These are phyloP conservation scores for Leccinum rimulosum DNA, from an alignment of 768 basidiomycete species.

Conservation along the genomic window DNA sequence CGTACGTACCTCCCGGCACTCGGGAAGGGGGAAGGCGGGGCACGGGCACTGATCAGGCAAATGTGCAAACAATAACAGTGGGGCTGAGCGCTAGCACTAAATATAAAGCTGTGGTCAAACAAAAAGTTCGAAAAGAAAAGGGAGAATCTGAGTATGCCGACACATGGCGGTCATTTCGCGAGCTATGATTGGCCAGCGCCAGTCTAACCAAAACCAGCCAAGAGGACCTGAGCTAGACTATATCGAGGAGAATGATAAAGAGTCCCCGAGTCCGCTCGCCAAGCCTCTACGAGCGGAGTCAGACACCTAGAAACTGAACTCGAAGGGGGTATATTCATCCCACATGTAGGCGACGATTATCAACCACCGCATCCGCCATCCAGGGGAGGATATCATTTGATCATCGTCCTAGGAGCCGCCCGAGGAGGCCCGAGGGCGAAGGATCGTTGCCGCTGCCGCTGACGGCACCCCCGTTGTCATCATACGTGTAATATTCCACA, in stretches of 20 bases:
- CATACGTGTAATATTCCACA: background rate
- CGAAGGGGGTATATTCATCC: background rate
- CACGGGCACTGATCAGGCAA: background rate
- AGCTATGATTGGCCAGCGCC: background rate
- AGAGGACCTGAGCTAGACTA: background rate
- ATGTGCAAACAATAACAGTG: background rate
- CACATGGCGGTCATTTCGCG: background rate
- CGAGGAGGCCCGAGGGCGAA: conserved; percentile 19
- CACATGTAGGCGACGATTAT: background rate
- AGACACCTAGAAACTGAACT: too few species aligned
- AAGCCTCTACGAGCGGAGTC: too few species aligned
- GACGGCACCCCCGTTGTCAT: background rate
- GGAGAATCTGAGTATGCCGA: too few species aligned
- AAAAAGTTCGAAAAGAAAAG: background rate
- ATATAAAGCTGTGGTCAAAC: background rate
- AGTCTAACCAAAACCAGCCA: background rate
- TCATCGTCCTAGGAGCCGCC: conserved; percentile 23
- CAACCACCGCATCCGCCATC: background rate
- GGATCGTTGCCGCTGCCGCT: background rate
- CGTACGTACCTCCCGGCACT: background rate
- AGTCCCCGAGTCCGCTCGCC: background rate
- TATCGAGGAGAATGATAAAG: background rate
- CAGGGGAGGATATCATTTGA: background rate
- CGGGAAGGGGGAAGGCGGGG: background rate
- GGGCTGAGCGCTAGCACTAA: background rate